phyloP scores from a whole-genome alignment of 2,329 filamentous ascomycete species.

The Diaporthe australafricana region DNA sequence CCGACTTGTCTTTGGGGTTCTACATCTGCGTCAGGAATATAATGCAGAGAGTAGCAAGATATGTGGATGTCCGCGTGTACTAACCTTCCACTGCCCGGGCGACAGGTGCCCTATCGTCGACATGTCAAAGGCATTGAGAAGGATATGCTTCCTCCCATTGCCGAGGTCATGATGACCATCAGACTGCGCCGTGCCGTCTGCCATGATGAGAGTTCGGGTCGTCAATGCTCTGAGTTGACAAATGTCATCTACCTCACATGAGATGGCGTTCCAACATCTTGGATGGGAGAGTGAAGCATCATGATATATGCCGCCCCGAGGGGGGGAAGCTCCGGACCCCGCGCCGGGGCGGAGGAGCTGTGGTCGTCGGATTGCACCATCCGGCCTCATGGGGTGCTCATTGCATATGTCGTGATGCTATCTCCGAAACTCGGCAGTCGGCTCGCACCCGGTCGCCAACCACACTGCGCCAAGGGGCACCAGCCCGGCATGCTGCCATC shows the following conservation, averaged over 20 bases:
- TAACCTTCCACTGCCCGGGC: constrained; percentile 75
- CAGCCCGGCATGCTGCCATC: constrained; percentile 22
- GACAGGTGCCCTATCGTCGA: constrained; percentile 73
- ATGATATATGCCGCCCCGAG: background rate
- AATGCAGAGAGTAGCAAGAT: too few relatives aligned
- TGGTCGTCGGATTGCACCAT: background rate
- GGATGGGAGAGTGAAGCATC: background rate
- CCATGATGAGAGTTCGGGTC: background rate
- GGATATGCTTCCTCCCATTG: constrained; percentile 62
- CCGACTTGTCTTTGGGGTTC: constrained; percentile 71
- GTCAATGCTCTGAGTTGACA: too few relatives aligned
- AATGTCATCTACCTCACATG: background rate
- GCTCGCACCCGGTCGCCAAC: constrained; percentile 12
- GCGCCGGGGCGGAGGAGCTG: background rate
- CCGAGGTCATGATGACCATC: constrained; percentile 31
- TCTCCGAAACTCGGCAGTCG: constrained; percentile 31
- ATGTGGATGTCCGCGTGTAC: constrained; percentile 19
- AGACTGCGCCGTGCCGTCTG: constrained; percentile 1
- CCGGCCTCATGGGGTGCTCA: constrained; percentile 11
- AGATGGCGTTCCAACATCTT: background rate
- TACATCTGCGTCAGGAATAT: constrained; percentile 41
- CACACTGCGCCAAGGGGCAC: constrained; percentile 1
- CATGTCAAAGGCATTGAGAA: constrained; percentile 76
- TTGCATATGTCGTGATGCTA: constrained; percentile 18
- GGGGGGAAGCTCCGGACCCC: constrained; percentile 16